Evolutionary conservation across 2,329 filamentous ascomycete species (phyloP).

Genomic region (Trichoderma sp.): DNA sequence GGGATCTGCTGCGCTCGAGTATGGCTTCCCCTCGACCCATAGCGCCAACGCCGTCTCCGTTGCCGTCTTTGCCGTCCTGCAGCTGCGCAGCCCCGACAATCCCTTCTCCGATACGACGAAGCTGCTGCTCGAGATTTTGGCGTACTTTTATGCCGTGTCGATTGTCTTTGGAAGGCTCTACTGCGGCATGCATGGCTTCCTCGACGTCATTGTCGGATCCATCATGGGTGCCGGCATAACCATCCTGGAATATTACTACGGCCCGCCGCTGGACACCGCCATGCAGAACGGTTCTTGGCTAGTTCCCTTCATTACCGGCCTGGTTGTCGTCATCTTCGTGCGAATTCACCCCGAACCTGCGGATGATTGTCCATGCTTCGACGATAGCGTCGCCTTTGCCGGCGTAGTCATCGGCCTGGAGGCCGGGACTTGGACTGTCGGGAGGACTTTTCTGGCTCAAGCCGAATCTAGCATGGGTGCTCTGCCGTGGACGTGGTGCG

Average conservation of each 20-base stretch:
- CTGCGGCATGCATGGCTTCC: slow-evolving; percentile 98
- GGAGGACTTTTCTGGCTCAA: slow-evolving; percentile 53
- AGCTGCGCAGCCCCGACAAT: slow-evolving; percentile 67
- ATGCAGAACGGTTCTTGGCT: slow-evolving; percentile 66
- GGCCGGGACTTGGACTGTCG: slow-evolving; percentile 81
- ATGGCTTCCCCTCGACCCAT: slow-evolving; percentile 96
- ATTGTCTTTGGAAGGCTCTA: slow-evolving; percentile 92
- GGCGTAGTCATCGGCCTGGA: slow-evolving; percentile 87
- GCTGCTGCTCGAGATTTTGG: slow-evolving; percentile 64
- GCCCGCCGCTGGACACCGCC: slow-evolving; percentile 67
- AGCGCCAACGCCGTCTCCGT: slow-evolving; percentile 97
- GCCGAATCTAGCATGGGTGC: slow-evolving; percentile 64
- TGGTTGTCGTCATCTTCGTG: slow-evolving; percentile 74
- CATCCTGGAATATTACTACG: slow-evolving; percentile 62
- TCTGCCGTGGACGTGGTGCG: slow-evolving; percentile 64
- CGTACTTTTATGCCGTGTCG: slow-evolving; percentile 84
- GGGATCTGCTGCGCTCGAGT: slow-evolving; percentile 89
- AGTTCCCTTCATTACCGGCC: slow-evolving; percentile 64
- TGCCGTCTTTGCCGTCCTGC: slow-evolving; percentile 77
- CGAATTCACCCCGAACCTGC: slow-evolving; percentile 93
- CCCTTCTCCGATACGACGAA: slow-evolving; percentile 61
- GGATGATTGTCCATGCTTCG: slow-evolving; percentile 95
- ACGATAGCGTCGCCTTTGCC: slow-evolving; percentile 91
- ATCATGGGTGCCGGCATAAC: slow-evolving; percentile 70
- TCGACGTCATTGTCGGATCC: slow-evolving; percentile 84